Conservation (phyloP, 2,329 filamentous ascomycete genomes). For the Pestalotiopsis sp. region DNA sequence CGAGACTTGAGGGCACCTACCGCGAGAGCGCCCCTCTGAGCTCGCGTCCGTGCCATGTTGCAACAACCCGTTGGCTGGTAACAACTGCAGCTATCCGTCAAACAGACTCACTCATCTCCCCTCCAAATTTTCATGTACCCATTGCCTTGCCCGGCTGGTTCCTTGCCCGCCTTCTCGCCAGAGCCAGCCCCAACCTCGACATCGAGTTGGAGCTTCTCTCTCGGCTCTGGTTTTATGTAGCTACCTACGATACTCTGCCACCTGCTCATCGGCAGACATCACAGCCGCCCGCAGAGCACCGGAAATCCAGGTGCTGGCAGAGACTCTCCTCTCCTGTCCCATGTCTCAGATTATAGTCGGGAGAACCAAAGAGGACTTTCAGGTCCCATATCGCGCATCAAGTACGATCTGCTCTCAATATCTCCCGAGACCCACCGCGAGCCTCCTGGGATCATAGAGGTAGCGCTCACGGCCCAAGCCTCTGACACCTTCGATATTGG, state of each 20-base stretch:
- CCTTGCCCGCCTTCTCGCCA: neutral
- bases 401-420: constrained; percentile 22
- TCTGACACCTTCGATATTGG: constrained; percentile 30
- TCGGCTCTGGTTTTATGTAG: neutral
- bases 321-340: constrained; percentile 13
- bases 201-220: neutral
- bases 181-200: neutral
- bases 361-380: constrained; percentile 25
- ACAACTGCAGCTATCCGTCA: constrained; percentile 6
- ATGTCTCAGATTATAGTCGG: constrained; percentile 27
- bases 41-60: constrained; percentile 8
- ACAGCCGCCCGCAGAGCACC: constrained; percentile 16
- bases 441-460: constrained; percentile 9
- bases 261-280: neutral
- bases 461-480: constrained; percentile 18
- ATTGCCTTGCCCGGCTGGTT: neutral
- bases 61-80: constrained; percentile 12
- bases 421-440: constrained; percentile 21
- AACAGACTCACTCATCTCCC: constrained; percentile 7
- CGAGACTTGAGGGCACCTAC: constrained; percentile 3
- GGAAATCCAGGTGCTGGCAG: constrained; percentile 22
- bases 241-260: neutral
- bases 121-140: neutral
- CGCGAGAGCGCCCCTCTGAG: neutral
- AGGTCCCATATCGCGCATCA: constrained; percentile 22